Conservation (phyloP, 2,329 filamentous ascomycete species). For the Trichoderma citrinoviride region DNA sequence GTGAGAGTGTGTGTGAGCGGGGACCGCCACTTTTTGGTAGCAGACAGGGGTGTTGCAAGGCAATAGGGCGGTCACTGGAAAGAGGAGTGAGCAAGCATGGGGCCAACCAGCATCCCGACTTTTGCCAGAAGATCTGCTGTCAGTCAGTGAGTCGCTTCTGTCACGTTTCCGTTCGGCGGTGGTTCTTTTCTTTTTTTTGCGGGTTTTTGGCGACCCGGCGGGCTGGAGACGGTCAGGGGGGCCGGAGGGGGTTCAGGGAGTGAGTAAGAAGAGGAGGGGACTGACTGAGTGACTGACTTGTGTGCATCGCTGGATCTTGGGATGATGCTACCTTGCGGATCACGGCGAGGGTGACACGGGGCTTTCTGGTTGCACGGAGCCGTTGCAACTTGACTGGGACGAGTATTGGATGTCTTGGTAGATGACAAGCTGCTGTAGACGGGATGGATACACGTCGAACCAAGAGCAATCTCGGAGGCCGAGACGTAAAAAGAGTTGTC, state of each 20-base stretch:
- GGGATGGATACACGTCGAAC: no score
- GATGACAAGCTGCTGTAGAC: no score
- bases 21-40: conserved; percentile 20
- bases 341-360: no score
- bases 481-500: neutral
- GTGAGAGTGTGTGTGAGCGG: conserved; percentile 8
- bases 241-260: neutral
- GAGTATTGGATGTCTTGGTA: no score
- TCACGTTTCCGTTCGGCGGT: neutral
- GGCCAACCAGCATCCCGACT: conserved; percentile 4
- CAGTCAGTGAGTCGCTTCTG: neutral
- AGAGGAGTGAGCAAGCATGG: neutral
- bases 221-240: conserved; percentile 4
- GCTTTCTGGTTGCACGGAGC: neutral
- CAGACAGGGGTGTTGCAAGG: conserved; percentile 10
- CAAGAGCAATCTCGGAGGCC: no score
- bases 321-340: no score
- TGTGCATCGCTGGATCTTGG: no score
- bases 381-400: no score
- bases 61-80: conserved; percentile 21
- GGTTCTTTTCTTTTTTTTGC: neutral
- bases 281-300: no score
- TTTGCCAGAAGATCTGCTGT: conserved; percentile 14
- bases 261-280: neutral
- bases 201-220: conserved; percentile 11